phyloP scores from a whole-genome alignment of 495 filamentous ascomycete species.

The Hypoxylon lienhwacheense region DNA sequence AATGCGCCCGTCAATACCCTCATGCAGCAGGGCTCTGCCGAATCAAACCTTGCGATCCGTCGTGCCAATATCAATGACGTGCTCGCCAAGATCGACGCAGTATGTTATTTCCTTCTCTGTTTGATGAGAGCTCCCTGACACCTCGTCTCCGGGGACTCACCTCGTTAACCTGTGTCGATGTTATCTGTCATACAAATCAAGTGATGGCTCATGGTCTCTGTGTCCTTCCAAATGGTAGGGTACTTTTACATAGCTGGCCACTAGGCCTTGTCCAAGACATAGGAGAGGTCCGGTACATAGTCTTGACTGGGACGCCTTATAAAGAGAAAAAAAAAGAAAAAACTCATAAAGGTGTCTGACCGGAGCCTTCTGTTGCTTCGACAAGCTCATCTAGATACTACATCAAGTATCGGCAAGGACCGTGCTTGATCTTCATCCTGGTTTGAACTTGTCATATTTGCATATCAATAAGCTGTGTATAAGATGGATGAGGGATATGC shows the following conservation, averaged over 20 bases:
- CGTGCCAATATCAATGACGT: slow-evolving; percentile 1
- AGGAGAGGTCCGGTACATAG: too few relatives aligned
- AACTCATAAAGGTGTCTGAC: too few relatives aligned
- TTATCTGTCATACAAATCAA: too few relatives aligned
- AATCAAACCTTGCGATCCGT: background rate
- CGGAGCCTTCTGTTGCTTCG: background rate
- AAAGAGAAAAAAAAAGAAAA: too few relatives aligned
- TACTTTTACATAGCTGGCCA: too few relatives aligned
- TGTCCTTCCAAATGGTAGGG: too few relatives aligned
- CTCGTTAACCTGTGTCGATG: too few relatives aligned
- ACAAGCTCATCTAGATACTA: background rate
- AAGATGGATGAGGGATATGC: background rate
- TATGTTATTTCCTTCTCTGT: slow-evolving; percentile 2
- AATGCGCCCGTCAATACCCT: slow-evolving; percentile 11
- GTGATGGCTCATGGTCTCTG: too few relatives aligned
- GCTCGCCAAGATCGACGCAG: background rate
- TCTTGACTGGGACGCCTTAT: too few relatives aligned
- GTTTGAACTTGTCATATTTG: background rate
- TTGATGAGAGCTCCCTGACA: background rate
- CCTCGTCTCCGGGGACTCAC: background rate
- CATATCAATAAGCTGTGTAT: background rate
- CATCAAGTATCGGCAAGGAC: background rate
- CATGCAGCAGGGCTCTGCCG: background rate
- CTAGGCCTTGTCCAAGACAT: too few relatives aligned
- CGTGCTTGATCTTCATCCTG: background rate